A percentile compares a stretch with the other conserved stretches of the same genome.
These are phyloP conservation scores for Talaromyces funiculosus DNA, from an alignment of 2,329 filamentous ascomycete genomes.

Conservation along the genomic window DNA sequence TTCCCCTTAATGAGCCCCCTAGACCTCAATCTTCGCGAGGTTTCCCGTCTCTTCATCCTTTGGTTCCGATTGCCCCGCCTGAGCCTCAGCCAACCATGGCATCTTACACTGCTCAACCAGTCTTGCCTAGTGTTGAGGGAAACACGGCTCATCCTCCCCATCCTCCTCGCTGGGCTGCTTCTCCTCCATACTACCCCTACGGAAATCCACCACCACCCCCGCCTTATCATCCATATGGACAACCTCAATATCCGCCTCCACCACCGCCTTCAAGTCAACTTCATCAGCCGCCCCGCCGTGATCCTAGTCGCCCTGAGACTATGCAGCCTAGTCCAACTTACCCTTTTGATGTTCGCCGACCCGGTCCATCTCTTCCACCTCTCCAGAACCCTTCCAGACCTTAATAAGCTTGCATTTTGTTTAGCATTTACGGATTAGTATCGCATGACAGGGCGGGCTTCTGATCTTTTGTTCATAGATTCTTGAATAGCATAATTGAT, in stretches of 20 bases:
- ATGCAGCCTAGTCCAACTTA: neutral
- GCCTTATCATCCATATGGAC: neutral
- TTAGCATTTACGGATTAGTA: neutral
- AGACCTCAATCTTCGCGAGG: constrained; percentile 3
- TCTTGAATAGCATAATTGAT: neutral
- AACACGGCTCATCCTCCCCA: neutral
- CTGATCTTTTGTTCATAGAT: neutral
- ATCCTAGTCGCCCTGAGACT: neutral
- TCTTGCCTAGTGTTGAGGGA: neutral
- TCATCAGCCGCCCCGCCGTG: neutral
- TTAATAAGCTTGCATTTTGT: neutral
- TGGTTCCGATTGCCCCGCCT: neutral
- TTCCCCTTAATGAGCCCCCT: neutral
- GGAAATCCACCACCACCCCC: neutral
- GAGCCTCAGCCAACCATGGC: neutral
- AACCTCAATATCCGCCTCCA: neutral
- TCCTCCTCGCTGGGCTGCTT: constrained; percentile 1
- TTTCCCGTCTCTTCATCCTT: neutral
- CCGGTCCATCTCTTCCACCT: neutral
- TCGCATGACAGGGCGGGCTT: neutral
- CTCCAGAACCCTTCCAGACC: constrained; percentile 3
- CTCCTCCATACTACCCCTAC: neutral
- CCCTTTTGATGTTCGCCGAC: constrained; percentile 3
- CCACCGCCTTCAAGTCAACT: neutral
- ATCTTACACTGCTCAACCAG: neutral